These are phyloP conservation scores for Elsinoe perseae DNA, from an alignment of 2,329 filamentous ascomycete species.

Conservation along the genomic window DNA sequence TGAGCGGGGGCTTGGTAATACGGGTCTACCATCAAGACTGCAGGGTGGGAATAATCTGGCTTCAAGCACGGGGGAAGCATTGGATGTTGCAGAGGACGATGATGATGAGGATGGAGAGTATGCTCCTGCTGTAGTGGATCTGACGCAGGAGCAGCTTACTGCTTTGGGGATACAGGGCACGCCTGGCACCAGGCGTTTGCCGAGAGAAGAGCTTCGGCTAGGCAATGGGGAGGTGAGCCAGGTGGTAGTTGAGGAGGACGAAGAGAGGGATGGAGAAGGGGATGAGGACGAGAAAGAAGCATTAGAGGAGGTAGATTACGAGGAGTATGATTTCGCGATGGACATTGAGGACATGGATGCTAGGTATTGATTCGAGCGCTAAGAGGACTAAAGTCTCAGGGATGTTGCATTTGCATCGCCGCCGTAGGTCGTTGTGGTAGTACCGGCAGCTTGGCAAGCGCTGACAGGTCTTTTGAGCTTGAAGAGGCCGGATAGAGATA, in stretches of 20 bases:
- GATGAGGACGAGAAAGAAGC: too few species aligned
- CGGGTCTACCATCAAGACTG: too few species aligned
- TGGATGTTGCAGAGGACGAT: constrained; percentile 36
- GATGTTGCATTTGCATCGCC: too few species aligned
- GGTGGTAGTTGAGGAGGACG: constrained; percentile 19
- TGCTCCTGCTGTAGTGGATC: constrained; percentile 53
- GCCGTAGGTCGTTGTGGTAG: not conserved
- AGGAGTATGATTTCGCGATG: constrained; percentile 8
- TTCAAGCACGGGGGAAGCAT: constrained; percentile 28
- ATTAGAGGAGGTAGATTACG: too few species aligned
- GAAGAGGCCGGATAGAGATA: too few species aligned
- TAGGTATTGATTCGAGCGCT: constrained; percentile 12
- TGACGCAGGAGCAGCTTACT: constrained; percentile 38
- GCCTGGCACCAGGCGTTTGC: constrained; percentile 19
- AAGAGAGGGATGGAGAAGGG: constrained; percentile 23
- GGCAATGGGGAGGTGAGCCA: constrained; percentile 5
- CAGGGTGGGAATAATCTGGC: too few species aligned
- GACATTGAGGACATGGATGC: constrained; percentile 19
- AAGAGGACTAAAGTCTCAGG: too few species aligned
- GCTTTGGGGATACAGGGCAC: constrained; percentile 28
- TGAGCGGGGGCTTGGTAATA: too few species aligned
- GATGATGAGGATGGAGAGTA: constrained; percentile 59
- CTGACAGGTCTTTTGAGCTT: too few species aligned
- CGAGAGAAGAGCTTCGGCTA: not conserved
- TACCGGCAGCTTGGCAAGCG: too few species aligned